Percentiles rank a stretch among this genome's conserved stretches.
phyloP scores from a whole-genome alignment of 2,329 filamentous ascomycete species.

The Phaeosphaeria sp. region DNA sequence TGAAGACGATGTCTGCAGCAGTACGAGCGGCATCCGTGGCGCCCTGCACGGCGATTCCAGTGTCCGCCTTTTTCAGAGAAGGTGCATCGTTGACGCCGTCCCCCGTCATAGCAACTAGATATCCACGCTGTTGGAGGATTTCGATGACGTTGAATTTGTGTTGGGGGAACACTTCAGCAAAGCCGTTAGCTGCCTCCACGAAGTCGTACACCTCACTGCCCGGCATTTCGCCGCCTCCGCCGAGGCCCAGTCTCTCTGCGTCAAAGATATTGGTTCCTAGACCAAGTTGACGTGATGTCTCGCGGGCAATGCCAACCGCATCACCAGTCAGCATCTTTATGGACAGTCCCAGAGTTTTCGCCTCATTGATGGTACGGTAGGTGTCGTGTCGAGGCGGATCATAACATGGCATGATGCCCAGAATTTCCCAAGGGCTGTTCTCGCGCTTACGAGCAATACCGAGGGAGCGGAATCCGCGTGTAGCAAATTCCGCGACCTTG shows the following conservation, averaged over 20 bases:
- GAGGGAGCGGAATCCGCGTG: constrained; percentile 91
- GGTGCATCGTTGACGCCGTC: constrained; percentile 95
- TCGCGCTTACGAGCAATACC: constrained; percentile 90
- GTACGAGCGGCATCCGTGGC: constrained; percentile 89
- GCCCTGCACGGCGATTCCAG: constrained; percentile 93
- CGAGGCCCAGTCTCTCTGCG: constrained; percentile 87
- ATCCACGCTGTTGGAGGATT: constrained; percentile 90
- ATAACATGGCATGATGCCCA: constrained; percentile 93
- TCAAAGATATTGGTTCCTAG: constrained; percentile 94
- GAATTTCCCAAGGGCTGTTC: constrained; percentile 83
- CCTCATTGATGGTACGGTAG: constrained; percentile 87
- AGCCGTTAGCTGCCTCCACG: constrained; percentile 92
- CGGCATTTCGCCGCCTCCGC: constrained; percentile 89
- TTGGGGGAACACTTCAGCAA: constrained; percentile 92
- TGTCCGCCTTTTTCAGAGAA: constrained; percentile 94
- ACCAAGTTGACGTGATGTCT: constrained; percentile 89
- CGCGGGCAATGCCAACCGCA: constrained; percentile 89
- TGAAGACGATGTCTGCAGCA: constrained; percentile 91
- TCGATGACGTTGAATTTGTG: constrained; percentile 96
- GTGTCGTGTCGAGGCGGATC: constrained; percentile 92
- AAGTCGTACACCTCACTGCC: constrained; percentile 95
- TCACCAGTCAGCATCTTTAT: constrained; percentile 98
- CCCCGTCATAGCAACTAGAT: constrained; percentile 95
- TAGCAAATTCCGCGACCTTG: constrained; percentile 89
- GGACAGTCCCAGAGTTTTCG: constrained; percentile 83